Base-by-base conservation (phyloP, 2,329 filamentous ascomycete genomes). In the Lasiodiplodia sp. region DNA sequence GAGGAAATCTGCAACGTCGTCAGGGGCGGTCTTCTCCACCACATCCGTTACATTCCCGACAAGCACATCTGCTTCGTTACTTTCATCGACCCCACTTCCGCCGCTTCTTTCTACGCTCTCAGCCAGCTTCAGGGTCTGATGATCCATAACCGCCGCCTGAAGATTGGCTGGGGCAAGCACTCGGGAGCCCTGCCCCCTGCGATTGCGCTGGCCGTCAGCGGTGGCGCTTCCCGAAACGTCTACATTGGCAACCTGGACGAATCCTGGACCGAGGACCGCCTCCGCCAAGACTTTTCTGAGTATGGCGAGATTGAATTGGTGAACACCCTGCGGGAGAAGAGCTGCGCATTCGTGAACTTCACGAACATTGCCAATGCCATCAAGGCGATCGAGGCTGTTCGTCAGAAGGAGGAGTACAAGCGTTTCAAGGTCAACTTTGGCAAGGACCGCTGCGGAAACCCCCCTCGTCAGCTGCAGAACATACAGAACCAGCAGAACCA, bases 41-140 rank as follows among this genome's bases (percentile, higher is more conserved):
- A 99, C 81, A 97, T 99, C 80, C 93, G 96, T 74, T 99, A 98
- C 82, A 99, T 99, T 75, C 96, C 96, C 7, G 96, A 99, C 84
- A 99, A 99, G 88, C 96, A 99, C 83, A 99, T 99, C 74, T 99
- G 96, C 86, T 99, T 99, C 78, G 96, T 99, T 68, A 99, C 96
- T 1, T 99, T 99, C 82, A 98, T 99, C 80, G 96, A 99, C 77
- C 96, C 96, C 10, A 99, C 96, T 28, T 96, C 96, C 3, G 96
- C 96, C 28, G 96, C 96, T 51, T 97, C 95, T 0, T 99, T 99
- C 85, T 99, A 97, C 76, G 96, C 96, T 52, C 85, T 99, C 70
- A 97, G 94, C 87, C 98, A 98, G 82, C 86, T 99, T 34, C 96
- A 99, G 79, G 96, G 96, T 28, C 84, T 99, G 72, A 99, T 99